These are phyloP conservation scores for Prunus mira DNA, from an alignment of 306 rosid genomes.

Conservation along the genomic window DNA sequence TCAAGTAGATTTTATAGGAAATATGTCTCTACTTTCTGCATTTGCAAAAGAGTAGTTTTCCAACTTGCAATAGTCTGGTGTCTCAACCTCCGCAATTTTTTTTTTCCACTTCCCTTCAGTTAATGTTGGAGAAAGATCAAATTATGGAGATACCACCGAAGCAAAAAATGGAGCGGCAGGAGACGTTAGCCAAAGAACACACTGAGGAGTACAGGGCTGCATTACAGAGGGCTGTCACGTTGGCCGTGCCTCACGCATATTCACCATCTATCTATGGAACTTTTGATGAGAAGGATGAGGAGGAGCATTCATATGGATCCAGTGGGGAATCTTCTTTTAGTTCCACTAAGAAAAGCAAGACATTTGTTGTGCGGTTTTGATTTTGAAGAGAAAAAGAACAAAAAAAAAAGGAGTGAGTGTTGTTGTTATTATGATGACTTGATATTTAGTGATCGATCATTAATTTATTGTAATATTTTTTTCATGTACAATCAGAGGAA, in stretches of 20 bases:
- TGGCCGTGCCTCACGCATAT: conserved; percentile 78
- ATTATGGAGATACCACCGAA: conserved; percentile 61
- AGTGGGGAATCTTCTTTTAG: conserved; percentile 46
- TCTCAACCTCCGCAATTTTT: conserved; percentile 5
- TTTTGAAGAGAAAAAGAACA: not conserved
- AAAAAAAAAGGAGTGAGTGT: conserved; percentile 16
- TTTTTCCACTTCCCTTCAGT: conserved; percentile 36
- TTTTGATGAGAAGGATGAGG: conserved; percentile 51
- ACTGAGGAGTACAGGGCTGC: conserved; percentile 75
- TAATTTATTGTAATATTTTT: not conserved
- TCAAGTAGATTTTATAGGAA: not conserved
- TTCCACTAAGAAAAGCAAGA: conserved; percentile 40
- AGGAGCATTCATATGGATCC: conserved; percentile 36
- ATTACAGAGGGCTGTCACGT: conserved; percentile 76
- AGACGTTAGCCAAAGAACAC: conserved; percentile 60
- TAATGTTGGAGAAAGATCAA: conserved; percentile 58
- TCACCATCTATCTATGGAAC: conserved; percentile 73
- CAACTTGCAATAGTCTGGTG: not conserved
- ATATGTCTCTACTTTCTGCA: not conserved
- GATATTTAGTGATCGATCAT: not conserved
- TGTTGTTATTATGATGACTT: not conserved
- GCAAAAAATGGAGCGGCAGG: conserved; percentile 81
- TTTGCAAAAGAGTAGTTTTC: not conserved
- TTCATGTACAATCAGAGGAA: not conserved
- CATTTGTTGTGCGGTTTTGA: conserved; percentile 5